Conservation (phyloP, 129 eudicot genomes). For the Centaurea solstitialis region DNA sequence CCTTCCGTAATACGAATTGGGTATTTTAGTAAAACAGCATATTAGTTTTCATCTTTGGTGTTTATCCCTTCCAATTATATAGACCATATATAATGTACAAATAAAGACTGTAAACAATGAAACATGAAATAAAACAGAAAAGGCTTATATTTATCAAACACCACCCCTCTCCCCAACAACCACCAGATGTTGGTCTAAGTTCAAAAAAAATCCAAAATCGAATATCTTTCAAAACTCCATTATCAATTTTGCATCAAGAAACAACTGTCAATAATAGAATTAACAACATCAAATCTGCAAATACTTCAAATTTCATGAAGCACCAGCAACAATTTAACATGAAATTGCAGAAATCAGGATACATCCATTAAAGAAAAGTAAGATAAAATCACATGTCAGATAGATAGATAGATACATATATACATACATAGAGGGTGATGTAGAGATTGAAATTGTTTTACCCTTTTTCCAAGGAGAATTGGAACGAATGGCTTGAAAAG, state of each 20-base stretch:
- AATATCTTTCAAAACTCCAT: background rate
- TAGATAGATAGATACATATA: background rate
- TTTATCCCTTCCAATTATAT: too few relatives aligned
- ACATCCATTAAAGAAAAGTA: background rate
- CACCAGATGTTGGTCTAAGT: background rate
- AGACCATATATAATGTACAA: too few relatives aligned
- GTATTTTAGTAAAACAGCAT: too few relatives aligned
- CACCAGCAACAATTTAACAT: background rate
- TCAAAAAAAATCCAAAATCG: background rate
- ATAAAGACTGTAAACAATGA: too few relatives aligned
- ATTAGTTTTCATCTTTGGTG: too few relatives aligned
- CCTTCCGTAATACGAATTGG: too few relatives aligned
- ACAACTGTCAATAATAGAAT: background rate
- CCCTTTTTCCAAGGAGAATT: background rate
- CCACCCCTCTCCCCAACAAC: too few relatives aligned
- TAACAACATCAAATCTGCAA: background rate
- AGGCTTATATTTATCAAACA: too few relatives aligned
- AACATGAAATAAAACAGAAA: too few relatives aligned
- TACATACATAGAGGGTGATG: background rate
- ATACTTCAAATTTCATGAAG: background rate
- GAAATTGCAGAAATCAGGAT: background rate
- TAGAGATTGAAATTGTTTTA: background rate
- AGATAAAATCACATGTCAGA: background rate
- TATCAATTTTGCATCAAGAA: background rate
- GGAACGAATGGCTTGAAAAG: slow-evolving; percentile 10